Base-by-base conservation (phyloP, 2,329 filamentous ascomycete species). In the Aspergillus sclerotialis region DNA sequence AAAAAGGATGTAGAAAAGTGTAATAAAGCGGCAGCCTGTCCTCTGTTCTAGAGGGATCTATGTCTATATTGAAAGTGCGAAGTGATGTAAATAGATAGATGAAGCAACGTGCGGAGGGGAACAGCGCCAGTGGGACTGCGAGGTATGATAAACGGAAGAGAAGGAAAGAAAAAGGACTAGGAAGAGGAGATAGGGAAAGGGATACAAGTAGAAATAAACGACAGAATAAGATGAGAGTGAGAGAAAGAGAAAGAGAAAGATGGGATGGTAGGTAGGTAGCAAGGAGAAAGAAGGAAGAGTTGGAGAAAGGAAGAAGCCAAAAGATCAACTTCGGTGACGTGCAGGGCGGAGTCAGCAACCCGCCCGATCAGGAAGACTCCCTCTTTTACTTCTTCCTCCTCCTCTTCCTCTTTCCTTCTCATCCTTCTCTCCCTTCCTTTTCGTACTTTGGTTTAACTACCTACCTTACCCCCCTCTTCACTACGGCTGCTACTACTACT, bases 401-500 rank as follows among this genome's bases (percentile, higher is more conserved):
- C 23, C 18, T 26, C 21, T 13, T 30, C 34, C 38, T 35, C 38
- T 40, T n/a, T 28, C 24, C 24, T 33, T 30, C 29, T 26, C 27
- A 36, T 19, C 10, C 17, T 16, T 27, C 27, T 19, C 19, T 32
- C 18, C 25, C 12, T 11, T 12, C n/a, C 16, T 12, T 24, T 21
- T 25, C 16, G n/a, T 30, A 21, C 12, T 30, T 17, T 30, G 10
- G 15, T 30, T 12, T 17, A n/a, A n/a, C 16, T 11, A 16, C 14
- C 15, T 12, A 16, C 28, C 9, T 16, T 10, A n/a, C 16, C 9
- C 16, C 12, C 14, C 28, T n/a, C 11, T 11, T 6, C 11, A 17
- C 9, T 29, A 29, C 28, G 17, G 27, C 28, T 16, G 13, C 28
- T 7, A 16, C 18, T 6, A n/a, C 13, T 30, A 11, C 2, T 10